Evolutionary conservation across 345 rosid species (phyloP), one percentile per base, ranked within the genome.

Genomic region (Pugionium cornutum): DNA sequence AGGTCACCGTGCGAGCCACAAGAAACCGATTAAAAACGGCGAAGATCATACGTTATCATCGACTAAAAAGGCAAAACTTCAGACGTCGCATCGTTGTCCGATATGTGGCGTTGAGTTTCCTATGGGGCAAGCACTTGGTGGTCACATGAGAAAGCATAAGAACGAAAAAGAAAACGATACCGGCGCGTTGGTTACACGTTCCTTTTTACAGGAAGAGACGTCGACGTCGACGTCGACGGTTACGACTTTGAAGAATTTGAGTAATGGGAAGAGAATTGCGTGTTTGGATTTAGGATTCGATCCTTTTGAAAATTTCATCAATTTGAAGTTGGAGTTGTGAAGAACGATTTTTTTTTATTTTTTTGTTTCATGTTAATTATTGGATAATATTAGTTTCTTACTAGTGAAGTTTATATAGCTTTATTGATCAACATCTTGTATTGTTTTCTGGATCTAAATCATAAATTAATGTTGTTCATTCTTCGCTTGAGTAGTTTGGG

Each of bases 41-140:
- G 65, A 76, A 47, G 73, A 64, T 78, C 78, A 54, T 7, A 18
- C 0, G 18, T 18, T 18, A 18, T 4, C 18, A 0, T 54, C 70
- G 27, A 55, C 69, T 31, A 65, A 53, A 52, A 72, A 56, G 65
- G 61, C 53, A 26, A 80, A 76, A 80, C 60, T 34, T 5, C 68
- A 70, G 80, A 71, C 74, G 76, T 59, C 62, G 7, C 96, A 91
- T 58, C 73, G 60, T 31, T 91, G 97, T 56, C 82, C 88, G 36
- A 74, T 88, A 55, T 86, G 97, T 74, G 75, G 80, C 1, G 77
- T 70, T 44, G 87, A 84, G 31, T 91, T 88, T 66, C 79, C 80
- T 4, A 69, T 88, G 53, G 97, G 97, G 31, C 97, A 91, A 71
- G 96, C 97, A 5, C 72, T 91, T 53, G 94, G 96, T 0, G 97